Evolutionary conservation across 1,284 basidiomycete species (phyloP), one percentile per base, ranked within the genome.

Genomic region (Takashimella tepidaria): DNA sequence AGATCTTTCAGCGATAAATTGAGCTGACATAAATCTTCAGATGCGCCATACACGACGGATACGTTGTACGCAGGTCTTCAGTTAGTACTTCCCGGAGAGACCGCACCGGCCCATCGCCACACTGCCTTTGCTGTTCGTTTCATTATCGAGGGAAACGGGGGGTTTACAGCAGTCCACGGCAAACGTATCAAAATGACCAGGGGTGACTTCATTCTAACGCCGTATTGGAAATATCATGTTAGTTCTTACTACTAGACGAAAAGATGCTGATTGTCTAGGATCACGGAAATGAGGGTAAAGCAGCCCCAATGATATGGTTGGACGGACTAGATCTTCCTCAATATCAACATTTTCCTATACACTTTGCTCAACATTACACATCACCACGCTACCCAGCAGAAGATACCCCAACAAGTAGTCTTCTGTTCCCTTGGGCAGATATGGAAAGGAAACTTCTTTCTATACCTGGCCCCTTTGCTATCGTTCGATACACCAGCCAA

Each of bases 101-200:
- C 61, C 1, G 61, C 61, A 3, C 58, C 61, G 1, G 61, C 61
- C 2, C 61, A 62, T 41, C 55, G 61, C 3, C 61, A 62, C 50
- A 54, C 56, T 3, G 61, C 61, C 1, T 62, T 62, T 41, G 61
- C 61, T 2, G 45, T 42, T 16, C 61, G 61, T 13, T 62, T 60
- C 50, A 60, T 62, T 54, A 58, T 62, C 27, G 61, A 62, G 49
- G 61, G 61, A 4, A 56, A 60, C 50, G 61, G 61, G 10, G 61
- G 58, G 8, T 62, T 56, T 51, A 62, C 61, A 1, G 61, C 61
- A 5, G 52, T 62, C 1, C 58, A 62, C 25, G 61, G 61, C 11
- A 27, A 41, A 20, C 40, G 58, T 4, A 60, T 62, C 56, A 58
- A 58, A 48, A 62, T 62, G 61, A 26, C 49, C 26, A 44, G 61